These are phyloP conservation scores for Melampsora americana DNA, from an alignment of 1,284 basidiomycete genomes.

Conservation along the genomic window DNA sequence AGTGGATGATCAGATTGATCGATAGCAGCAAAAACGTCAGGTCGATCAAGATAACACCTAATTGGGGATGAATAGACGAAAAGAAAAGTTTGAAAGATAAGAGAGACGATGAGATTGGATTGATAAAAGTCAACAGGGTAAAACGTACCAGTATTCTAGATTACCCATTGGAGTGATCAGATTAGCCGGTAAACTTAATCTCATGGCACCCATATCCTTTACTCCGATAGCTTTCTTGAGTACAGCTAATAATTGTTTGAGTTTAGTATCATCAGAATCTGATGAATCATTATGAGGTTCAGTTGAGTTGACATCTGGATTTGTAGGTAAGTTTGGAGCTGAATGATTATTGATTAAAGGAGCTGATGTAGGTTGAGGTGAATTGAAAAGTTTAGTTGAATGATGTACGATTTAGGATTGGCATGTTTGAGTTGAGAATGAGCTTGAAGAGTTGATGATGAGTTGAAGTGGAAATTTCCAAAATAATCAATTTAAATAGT, in stretches of 20 bases:
- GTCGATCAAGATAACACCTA: constrained; percentile 42
- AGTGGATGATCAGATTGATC: constrained; percentile 29
- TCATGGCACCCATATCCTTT: constrained; percentile 38
- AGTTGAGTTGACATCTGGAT: too few species aligned
- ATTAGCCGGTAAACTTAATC: constrained; percentile 27
- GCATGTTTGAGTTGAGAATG: too few species aligned
- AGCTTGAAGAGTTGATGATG: too few species aligned
- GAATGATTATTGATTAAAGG: too few species aligned
- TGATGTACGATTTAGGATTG: too few species aligned
- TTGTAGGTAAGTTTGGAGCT: too few species aligned
- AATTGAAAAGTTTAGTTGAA: too few species aligned
- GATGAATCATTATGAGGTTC: too few species aligned
- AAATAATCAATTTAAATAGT: too few species aligned
- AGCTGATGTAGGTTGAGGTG: too few species aligned
- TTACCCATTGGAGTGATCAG: constrained; percentile 35
- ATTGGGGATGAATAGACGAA: neutral
- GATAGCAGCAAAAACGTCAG: constrained; percentile 38
- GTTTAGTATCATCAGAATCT: constrained; percentile 27
- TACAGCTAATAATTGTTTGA: constrained; percentile 27
- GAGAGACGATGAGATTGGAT: neutral
- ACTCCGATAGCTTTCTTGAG: constrained; percentile 41
- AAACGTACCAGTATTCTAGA: constrained; percentile 38
- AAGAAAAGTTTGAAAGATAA: neutral
- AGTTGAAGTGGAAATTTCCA: too few species aligned
- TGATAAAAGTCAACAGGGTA: neutral